Percentiles rank a stretch among this genome's conserved stretches.
Conservation (phyloP, 768 basidiomycete species). For the Suillus placidus region DNA sequence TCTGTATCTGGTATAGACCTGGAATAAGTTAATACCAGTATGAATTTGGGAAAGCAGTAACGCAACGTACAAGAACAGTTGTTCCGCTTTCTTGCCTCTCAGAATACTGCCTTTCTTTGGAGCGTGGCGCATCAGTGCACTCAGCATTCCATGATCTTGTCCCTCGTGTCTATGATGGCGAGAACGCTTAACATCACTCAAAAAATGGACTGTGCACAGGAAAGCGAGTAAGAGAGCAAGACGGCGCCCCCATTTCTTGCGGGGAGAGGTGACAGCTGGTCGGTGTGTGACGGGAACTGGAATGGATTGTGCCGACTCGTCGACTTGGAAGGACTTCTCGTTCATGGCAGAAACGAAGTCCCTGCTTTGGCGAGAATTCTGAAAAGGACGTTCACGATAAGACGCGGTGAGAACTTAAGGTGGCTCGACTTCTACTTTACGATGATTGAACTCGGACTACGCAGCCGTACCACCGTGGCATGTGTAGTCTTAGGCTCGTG, state of each 20-base stretch:
- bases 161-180: not conserved
- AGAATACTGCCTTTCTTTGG: constrained; percentile 21
- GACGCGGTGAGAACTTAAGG: not conserved
- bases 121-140: constrained; percentile 23
- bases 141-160: constrained; percentile 18
- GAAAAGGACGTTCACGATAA: not conserved
- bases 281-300: constrained; percentile 23
- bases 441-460: too few relatives aligned
- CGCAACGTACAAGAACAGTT: constrained; percentile 50
- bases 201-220: constrained; percentile 17
- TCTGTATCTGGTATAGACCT: constrained; percentile 56
- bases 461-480: too few relatives aligned
- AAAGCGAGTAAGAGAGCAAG: constrained; percentile 14
- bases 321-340: constrained; percentile 16
- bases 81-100: constrained; percentile 42
- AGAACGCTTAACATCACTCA: not conserved
- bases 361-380: not conserved
- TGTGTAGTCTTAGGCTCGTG: too few relatives aligned
- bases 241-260: constrained; percentile 19
- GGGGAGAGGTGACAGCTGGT: constrained; percentile 1
- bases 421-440: too few relatives aligned
- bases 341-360: constrained; percentile 19
- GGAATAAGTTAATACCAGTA: not conserved
- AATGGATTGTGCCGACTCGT: constrained; percentile 12
- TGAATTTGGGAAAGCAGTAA: not conserved